Conservation (phyloP, 1,284 basidiomycete genomes). For the Ceratobasidium sp. region DNA sequence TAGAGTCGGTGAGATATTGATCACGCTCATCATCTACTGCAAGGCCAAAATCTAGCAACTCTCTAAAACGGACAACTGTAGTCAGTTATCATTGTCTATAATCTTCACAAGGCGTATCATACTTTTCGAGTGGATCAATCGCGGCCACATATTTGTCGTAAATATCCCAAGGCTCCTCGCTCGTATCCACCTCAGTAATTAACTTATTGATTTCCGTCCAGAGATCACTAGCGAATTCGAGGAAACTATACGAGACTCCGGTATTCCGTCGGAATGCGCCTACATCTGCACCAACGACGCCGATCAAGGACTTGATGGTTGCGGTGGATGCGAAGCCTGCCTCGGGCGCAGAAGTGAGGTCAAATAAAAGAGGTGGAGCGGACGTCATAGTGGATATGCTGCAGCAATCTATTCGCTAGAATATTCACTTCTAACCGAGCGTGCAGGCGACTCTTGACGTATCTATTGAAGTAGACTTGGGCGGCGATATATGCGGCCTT, state of each 20-base stretch:
- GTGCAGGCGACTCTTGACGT: too few species aligned
- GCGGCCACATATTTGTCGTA: constrained; percentile 20
- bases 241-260: constrained; percentile 18
- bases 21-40: constrained; percentile 10
- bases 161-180: background rate
- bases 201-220: constrained; percentile 22
- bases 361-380: background rate
- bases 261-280: constrained; percentile 18
- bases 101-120: background rate
- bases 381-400: background rate
- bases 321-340: background rate
- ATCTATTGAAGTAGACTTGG: too few species aligned
- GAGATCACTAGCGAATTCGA: constrained; percentile 21
- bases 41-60: background rate
- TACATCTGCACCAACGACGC: constrained; percentile 21
- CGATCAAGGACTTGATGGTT: constrained; percentile 21
- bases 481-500: too few species aligned
- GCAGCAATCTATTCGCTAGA: too few species aligned
- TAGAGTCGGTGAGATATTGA: background rate
- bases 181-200: constrained; percentile 11
- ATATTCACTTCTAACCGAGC: too few species aligned
- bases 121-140: constrained; percentile 41
- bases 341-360: background rate
- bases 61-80: background rate
- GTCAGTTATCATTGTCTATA: background rate